Base-by-base conservation (phyloP, 1,139 yeast species). In the Yamadazyma diospyri region DNA sequence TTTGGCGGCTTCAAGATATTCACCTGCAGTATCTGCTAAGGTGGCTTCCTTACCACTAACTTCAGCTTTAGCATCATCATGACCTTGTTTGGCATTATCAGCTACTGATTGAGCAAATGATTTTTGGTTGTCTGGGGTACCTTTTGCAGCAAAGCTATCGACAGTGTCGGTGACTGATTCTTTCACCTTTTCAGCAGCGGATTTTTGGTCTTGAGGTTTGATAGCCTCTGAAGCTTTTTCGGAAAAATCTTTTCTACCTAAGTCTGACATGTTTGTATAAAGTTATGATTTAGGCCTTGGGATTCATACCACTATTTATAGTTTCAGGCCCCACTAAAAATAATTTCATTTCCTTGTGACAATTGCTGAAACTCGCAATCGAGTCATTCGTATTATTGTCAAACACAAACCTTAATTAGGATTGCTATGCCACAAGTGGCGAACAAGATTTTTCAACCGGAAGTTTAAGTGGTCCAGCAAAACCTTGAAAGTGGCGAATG, bases 141-240 rank as follows among this genome's bases (percentile, higher is more conserved):
- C 53, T 39, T 68, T 59, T 35, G 72, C 69, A 41, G 83, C 88
- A 34, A 72, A 59, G 54, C 73, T 68, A 71, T 87, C 95, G 46
- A 67, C 69, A 25, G 66, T 56, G 55, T 75, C 81, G 37, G 94
- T 81, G 43, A 76, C 78, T 25, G 58, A 41, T 67, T 87, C 95
- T 70, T 82, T 81, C 45, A 78, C 80, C 63, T 81, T 66, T 51
- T 85, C 82, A 27, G 65, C 59, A 48, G 69, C 63, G 30, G 79
- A 47, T 71, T 87, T 87, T 57, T 83, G 72, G 36, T 76, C 62
- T 43, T 86, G 81, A 54, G 96, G 95, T 48, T 76, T 84, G 35
- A 83, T 42, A 31, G 73, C 54, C 70, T 85, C 94, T 37, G 68
- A 35, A 44, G 75, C 63, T 65, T 86, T 85, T 58, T 79, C 82